phyloP scores from a whole-genome alignment of 2,329 filamentous ascomycete species.

The Sphaceloma murrayae region DNA sequence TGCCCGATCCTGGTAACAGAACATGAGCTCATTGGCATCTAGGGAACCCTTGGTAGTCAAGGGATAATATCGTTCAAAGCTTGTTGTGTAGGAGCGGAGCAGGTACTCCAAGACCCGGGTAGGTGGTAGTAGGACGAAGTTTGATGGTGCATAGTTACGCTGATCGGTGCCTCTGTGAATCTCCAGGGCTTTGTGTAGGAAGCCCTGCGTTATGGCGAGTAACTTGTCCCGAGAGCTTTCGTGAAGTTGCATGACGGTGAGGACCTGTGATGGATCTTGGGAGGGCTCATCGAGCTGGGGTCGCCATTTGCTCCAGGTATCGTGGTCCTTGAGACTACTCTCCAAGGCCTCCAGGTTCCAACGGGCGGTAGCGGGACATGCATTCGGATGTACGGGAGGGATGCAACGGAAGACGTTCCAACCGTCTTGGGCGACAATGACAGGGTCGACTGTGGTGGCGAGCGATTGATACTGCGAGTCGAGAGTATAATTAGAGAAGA shows the following conservation, averaged over 20 bases:
- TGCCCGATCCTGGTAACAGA: conserved; percentile 52
- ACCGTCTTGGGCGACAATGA: conserved; percentile 42
- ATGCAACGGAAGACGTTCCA: conserved; percentile 47
- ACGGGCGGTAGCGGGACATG: conserved; percentile 42
- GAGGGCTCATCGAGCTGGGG: conserved; percentile 42
- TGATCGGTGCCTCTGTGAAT: conserved; percentile 43
- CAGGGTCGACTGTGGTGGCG: conserved; percentile 37
- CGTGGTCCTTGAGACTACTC: conserved; percentile 42
- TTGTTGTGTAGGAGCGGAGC: conserved; percentile 55
- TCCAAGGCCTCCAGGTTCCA: conserved; percentile 44
- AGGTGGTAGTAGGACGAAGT: conserved; percentile 57
- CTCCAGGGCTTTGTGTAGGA: conserved; percentile 60
- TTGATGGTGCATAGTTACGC: conserved; percentile 35
- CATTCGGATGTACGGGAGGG: conserved; percentile 38
- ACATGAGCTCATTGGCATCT: conserved; percentile 58
- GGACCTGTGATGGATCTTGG: conserved; percentile 36
- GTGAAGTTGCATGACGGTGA: conserved; percentile 41
- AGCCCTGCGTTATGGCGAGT: conserved; percentile 61
- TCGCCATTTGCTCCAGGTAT: conserved; percentile 44
- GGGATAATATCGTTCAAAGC: conserved; percentile 57
- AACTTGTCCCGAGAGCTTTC: conserved; percentile 56
- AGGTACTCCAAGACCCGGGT: conserved; percentile 59
- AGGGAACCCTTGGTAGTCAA: conserved; percentile 51
- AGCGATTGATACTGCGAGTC: conserved; percentile 5
- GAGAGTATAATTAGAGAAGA: conserved; percentile 21